Conservation (phyloP, 2,329 filamentous ascomycete species). For the Sordariomycetes sp. region DNA sequence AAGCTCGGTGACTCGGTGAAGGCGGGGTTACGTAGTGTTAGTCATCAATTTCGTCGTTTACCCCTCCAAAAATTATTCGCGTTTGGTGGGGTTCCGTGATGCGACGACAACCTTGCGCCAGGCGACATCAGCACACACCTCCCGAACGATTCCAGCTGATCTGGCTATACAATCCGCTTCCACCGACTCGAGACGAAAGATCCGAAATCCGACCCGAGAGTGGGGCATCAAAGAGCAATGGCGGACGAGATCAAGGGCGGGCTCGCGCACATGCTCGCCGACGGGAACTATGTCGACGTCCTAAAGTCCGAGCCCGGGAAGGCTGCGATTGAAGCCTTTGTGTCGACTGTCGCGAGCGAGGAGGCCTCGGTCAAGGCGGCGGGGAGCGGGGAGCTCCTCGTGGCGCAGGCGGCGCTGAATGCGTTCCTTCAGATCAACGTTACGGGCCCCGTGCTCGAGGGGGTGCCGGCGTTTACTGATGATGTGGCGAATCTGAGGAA, state of each 20-base stretch:
- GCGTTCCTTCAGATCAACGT: slow-evolving; percentile 79
- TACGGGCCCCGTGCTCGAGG: slow-evolving; percentile 64
- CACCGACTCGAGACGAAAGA: background rate
- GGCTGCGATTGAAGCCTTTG: background rate
- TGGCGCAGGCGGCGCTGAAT: slow-evolving; percentile 58
- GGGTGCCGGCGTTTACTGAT: slow-evolving; percentile 13
- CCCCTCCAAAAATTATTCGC: background rate
- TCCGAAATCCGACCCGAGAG: background rate
- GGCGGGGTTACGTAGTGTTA: background rate
- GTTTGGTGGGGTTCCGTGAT: background rate
- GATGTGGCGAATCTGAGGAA: slow-evolving; percentile 27
- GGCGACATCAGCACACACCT: background rate
- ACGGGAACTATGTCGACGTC: background rate
- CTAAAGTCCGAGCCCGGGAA: background rate
- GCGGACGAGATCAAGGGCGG: background rate
- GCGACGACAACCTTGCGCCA: background rate
- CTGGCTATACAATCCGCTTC: background rate
- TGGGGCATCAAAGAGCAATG: background rate
- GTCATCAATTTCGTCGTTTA: background rate
- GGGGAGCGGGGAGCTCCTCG: slow-evolving; percentile 20
- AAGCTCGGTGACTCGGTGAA: background rate
- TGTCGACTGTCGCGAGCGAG: background rate
- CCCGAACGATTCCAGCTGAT: background rate
- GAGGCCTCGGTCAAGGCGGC: background rate
- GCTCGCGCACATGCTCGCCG: background rate